Conservation (phyloP, 2,329 filamentous ascomycete genomes). For the Simplicillium aogashimaense region DNA sequence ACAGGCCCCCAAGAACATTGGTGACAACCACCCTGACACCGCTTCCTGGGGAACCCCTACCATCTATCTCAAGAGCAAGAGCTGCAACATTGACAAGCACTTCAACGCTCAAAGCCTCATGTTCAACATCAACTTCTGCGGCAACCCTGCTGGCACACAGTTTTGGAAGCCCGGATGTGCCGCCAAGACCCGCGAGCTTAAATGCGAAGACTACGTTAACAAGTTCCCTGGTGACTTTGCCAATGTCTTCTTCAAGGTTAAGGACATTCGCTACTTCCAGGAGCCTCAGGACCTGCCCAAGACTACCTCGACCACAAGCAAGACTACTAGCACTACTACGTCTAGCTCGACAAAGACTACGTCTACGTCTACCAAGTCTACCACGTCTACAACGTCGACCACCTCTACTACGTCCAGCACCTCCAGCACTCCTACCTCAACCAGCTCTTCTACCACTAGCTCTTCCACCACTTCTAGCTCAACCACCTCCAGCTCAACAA, state of each 20-base stretch:
- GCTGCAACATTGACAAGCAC: conserved; percentile 53
- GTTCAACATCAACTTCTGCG: conserved; percentile 67
- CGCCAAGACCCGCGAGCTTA: conserved; percentile 17
- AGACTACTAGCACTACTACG: conserved; percentile 7
- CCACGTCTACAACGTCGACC: conserved; percentile 4
- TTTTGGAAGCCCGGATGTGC: conserved; percentile 12
- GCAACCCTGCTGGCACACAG: conserved; percentile 48
- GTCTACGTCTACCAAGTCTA: conserved; percentile 2
- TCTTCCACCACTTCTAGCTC: conserved; percentile 1
- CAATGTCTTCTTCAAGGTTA: conserved; percentile 36
- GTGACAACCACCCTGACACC: conserved; percentile 44
- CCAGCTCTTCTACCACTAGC: conserved; percentile 1
- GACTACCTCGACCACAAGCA: conserved; percentile 13
- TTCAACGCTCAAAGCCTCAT: conserved; percentile 63
- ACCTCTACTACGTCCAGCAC: conserved; percentile 3
- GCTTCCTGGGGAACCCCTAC: conserved; percentile 53
- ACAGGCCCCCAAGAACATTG: conserved; percentile 22
- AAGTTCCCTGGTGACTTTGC: conserved; percentile 23
- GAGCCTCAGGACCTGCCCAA: conserved; percentile 6
- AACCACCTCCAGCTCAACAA: not conserved
- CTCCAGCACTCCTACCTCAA: conserved; percentile 1
- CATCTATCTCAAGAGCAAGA: conserved; percentile 44
- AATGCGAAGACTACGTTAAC: conserved; percentile 25
- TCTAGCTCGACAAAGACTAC: conserved; percentile 2
- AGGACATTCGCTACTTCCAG: conserved; percentile 24